A percentile compares a stretch with the other conserved stretches of the same genome.
phyloP scores from a whole-genome alignment of 257 asterid species.

The Fraxinus quadrangulata region DNA sequence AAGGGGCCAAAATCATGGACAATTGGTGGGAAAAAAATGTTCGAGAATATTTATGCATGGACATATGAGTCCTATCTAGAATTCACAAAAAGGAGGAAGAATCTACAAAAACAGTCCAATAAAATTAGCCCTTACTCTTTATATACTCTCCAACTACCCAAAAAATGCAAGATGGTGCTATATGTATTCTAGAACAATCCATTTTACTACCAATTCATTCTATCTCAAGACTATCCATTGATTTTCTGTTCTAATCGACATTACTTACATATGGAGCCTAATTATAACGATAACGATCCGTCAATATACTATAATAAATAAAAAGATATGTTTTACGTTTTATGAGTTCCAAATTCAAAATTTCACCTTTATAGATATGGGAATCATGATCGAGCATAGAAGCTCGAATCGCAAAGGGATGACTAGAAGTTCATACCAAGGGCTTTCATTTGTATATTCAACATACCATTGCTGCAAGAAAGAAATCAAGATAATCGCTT shows the following conservation, averaged over 20 bases:
- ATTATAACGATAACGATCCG: not conserved
- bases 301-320: slow-evolving; percentile 9
- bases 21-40: not conserved
- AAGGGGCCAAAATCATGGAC: not conserved
- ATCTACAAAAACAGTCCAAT: no score
- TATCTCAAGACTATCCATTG: not conserved
- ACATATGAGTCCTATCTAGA: no score
- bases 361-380: slow-evolving; percentile 93
- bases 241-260: slow-evolving; percentile 8
- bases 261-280: slow-evolving; percentile 2
- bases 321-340: slow-evolving; percentile 21
- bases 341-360: slow-evolving; percentile 22
- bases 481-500: slow-evolving; percentile 30
- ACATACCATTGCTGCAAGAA: slow-evolving; percentile 93
- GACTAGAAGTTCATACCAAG: slow-evolving; percentile 94
- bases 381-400: slow-evolving; percentile 99
- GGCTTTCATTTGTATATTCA: slow-evolving; percentile 93
- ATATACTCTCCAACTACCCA: not conserved
- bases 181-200: not conserved
- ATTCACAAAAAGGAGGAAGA: no score
- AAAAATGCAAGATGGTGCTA: not conserved
- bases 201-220: not conserved
- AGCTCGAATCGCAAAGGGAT: slow-evolving; percentile 98
- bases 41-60: no score
- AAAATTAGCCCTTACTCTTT: no score